phyloP scores from a whole-genome alignment of 2,329 filamentous ascomycete genomes.

The Exophiala lecanii-corni region DNA sequence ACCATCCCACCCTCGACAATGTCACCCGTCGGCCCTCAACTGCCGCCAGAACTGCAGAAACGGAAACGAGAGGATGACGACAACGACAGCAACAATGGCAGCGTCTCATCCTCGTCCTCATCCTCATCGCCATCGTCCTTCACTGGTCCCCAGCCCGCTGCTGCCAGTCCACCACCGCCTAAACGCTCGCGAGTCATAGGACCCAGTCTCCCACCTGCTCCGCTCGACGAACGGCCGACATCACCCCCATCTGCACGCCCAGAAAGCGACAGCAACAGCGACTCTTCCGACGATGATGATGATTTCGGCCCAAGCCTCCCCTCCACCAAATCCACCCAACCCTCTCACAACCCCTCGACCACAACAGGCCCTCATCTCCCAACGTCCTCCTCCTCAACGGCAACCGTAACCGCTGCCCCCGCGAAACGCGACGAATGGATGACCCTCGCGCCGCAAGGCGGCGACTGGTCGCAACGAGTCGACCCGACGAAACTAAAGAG shows the following conservation, averaged over 20 bases:
- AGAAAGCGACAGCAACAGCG: conserved; percentile 31
- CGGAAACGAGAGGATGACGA: conserved; percentile 33
- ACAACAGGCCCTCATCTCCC: conserved; percentile 24
- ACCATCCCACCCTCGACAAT: too few relatives aligned
- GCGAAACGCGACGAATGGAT: conserved; percentile 78
- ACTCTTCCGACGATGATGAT: conserved; percentile 36
- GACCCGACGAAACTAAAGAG: conserved; percentile 81
- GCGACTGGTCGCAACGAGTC: conserved; percentile 54
- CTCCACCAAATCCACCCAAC: conserved; percentile 26
- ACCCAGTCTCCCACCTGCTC: conserved; percentile 51
- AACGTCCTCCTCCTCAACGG: conserved; percentile 26
- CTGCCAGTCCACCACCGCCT: conserved; percentile 27
- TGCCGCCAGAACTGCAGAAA: conserved; percentile 34
- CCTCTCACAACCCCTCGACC: conserved; percentile 24
- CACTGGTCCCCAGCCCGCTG: conserved; percentile 12
- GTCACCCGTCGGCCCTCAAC: conserved; percentile 32
- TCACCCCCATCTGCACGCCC: conserved; percentile 30
- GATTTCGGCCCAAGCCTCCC: conserved; percentile 40
- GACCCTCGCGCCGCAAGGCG: conserved; percentile 61
- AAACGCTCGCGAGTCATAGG: conserved; percentile 52
- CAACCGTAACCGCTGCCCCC: conserved; percentile 35
- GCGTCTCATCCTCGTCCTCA: not conserved
- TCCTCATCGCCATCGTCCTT: conserved; percentile 7
- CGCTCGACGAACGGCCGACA: conserved; percentile 44
- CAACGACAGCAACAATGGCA: conserved; percentile 23